phyloP scores from a whole-genome alignment of 2,329 filamentous ascomycete species.

The Ceratocystis harringtonii region DNA sequence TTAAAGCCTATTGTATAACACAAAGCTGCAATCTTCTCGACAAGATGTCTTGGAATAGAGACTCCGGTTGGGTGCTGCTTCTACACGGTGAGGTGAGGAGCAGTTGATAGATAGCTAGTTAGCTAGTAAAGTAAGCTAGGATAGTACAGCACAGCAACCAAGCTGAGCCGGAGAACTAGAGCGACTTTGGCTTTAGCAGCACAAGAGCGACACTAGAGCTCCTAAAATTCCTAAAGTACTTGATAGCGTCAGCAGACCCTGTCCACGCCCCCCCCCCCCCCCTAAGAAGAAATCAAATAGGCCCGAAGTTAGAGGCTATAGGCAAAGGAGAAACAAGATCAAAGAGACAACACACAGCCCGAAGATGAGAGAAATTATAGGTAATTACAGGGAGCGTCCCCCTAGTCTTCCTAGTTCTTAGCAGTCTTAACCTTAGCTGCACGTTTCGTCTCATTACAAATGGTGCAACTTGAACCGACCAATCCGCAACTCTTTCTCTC shows the following conservation, averaged over 20 bases:
- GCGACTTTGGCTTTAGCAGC: neutral
- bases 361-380: neutral
- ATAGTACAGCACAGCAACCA: neutral
- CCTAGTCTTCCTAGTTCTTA: neutral
- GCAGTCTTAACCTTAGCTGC: neutral
- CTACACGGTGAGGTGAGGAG: neutral
- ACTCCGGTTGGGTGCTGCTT: too few species aligned
- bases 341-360: neutral
- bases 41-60: too few species aligned
- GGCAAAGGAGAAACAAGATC: neutral
- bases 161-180: neutral
- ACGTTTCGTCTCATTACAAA: constrained; percentile 6
- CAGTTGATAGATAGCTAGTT: neutral
- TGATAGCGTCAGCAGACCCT: too few species aligned
- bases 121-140: neutral
- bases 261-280: too few species aligned
- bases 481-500: constrained; percentile 6
- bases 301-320: neutral
- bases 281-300: neutral
- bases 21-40: too few species aligned
- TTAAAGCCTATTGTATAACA: too few species aligned
- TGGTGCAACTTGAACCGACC: constrained; percentile 5
- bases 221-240: neutral
- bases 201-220: neutral
- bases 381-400: neutral